These are phyloP conservation scores for Verticillium dahliae DNA, from an alignment of 2,329 filamentous ascomycete genomes.

Conservation along the genomic window DNA sequence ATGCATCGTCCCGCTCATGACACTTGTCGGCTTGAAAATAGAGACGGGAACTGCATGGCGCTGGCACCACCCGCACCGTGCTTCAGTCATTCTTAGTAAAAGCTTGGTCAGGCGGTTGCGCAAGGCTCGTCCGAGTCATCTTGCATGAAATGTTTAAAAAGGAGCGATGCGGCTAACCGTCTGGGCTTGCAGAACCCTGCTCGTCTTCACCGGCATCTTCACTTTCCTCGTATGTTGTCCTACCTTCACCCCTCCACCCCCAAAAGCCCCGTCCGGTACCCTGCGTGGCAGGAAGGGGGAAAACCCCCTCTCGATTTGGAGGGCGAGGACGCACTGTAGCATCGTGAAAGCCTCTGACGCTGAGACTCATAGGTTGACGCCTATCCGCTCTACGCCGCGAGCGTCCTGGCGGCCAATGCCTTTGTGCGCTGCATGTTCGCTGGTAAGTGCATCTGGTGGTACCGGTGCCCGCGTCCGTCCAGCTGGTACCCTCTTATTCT, in stretches of 20 bases:
- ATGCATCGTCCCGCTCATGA: not conserved
- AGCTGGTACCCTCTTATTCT: constrained; percentile 10
- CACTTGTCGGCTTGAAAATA: not conserved
- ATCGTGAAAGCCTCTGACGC: not conserved
- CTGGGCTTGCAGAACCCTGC: constrained; percentile 51
- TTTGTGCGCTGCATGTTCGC: constrained; percentile 75
- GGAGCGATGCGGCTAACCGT: constrained; percentile 22
- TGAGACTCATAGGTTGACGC: constrained; percentile 53
- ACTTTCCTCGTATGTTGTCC: constrained; percentile 68
- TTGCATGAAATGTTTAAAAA: constrained; percentile 19
- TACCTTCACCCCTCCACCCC: not conserved
- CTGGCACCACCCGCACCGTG: not conserved
- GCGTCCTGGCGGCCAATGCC: constrained; percentile 76
- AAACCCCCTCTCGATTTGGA: not conserved
- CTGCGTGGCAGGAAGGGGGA: not conserved
- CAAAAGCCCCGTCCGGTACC: not conserved
- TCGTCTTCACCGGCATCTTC: constrained; percentile 79
- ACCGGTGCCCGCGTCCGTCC: constrained; percentile 12
- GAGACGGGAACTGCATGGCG: constrained; percentile 3
- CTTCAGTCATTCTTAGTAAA: constrained; percentile 27
- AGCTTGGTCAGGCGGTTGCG: constrained; percentile 5
- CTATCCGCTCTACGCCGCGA: constrained; percentile 69
- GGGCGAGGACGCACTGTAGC: not conserved
- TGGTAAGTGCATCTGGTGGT: constrained; percentile 30
- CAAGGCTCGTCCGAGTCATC: constrained; percentile 7